Percentiles rank a stretch among this genome's conserved stretches.
Evolutionary conservation across 202 grass and related monocot species (phyloP).

Genomic region (Schoenoplectus tabernaemontani): DNA sequence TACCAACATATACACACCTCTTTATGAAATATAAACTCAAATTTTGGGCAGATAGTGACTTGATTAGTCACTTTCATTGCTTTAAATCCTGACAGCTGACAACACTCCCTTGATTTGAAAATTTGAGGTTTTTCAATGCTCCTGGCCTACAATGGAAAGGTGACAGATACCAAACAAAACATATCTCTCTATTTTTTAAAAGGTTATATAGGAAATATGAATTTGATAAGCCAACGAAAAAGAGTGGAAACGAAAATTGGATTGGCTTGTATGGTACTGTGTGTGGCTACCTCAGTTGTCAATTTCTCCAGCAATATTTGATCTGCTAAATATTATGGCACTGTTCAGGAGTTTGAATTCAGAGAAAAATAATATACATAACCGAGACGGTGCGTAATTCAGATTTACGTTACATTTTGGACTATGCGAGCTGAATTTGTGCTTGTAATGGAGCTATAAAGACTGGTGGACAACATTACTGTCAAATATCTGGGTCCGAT

Average conservation of each 20-base stretch:
- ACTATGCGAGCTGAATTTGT: not conserved
- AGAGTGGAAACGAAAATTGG: not conserved
- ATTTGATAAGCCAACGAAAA: conserved; percentile 11
- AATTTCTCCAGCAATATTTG: not conserved
- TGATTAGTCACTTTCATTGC: conserved; percentile 19
- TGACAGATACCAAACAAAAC: conserved; percentile 26
- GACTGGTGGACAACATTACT: not conserved
- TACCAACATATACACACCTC: not conserved
- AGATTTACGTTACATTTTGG: not conserved
- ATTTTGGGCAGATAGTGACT: conserved; percentile 11
- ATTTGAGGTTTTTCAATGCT: conserved; percentile 17
- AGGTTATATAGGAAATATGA: not conserved
- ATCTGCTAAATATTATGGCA: not conserved
- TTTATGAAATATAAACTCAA: conserved; percentile 1
- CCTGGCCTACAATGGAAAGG: conserved; percentile 26
- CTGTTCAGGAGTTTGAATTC: not conserved
- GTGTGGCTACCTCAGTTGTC: not conserved
- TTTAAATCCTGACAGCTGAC: conserved; percentile 15
- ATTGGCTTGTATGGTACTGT: conserved; percentile 11
- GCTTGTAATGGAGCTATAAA: not conserved
- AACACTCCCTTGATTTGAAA: conserved; percentile 11
- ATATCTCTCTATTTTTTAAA: conserved; percentile 6
- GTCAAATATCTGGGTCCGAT: not conserved
- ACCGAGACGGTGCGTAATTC: not conserved
- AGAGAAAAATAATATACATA: not conserved